phyloP scores from a whole-genome alignment of 2,329 filamentous ascomycete genomes.

The Trichoderma asperellum region DNA sequence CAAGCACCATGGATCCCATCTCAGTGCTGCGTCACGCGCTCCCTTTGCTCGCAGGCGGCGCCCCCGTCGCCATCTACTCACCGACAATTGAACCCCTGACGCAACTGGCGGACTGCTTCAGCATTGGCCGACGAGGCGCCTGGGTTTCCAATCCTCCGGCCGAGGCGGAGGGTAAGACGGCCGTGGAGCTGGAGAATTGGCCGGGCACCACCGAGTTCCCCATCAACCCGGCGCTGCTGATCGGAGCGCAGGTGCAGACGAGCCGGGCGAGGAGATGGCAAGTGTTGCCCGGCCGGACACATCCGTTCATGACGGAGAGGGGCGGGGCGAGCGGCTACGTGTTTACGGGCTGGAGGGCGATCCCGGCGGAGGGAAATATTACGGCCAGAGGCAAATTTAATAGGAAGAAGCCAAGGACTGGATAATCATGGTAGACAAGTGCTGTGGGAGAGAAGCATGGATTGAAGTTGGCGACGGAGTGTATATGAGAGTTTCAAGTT shows the following conservation, averaged over 20 bases:
- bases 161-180: conserved; percentile 49
- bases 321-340: conserved; percentile 91
- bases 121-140: conserved; percentile 75
- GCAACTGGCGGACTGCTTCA: conserved; percentile 80
- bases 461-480: background rate
- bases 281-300: conserved; percentile 86
- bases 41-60: conserved; percentile 80
- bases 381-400: conserved; percentile 82
- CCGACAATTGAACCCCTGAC: conserved; percentile 79
- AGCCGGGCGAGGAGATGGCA: conserved; percentile 82
- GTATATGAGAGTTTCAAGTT: background rate
- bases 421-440: background rate
- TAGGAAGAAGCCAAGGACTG: conserved; percentile 55
- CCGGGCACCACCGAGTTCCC: conserved; percentile 75
- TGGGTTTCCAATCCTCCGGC: conserved; percentile 63
- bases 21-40: conserved; percentile 75
- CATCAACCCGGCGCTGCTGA: conserved; percentile 80
- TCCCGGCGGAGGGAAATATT: conserved; percentile 78
- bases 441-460: background rate
- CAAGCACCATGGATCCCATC: conserved; percentile 78
- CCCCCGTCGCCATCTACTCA: conserved; percentile 83
- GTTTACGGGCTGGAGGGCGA: conserved; percentile 79
- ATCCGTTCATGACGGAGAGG: conserved; percentile 87
- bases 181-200: conserved; percentile 60
- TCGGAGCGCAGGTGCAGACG: conserved; percentile 80